These are phyloP conservation scores for Pythium angustatum DNA, from an alignment of 352 stramenopile species.

Conservation along the genomic window DNA sequence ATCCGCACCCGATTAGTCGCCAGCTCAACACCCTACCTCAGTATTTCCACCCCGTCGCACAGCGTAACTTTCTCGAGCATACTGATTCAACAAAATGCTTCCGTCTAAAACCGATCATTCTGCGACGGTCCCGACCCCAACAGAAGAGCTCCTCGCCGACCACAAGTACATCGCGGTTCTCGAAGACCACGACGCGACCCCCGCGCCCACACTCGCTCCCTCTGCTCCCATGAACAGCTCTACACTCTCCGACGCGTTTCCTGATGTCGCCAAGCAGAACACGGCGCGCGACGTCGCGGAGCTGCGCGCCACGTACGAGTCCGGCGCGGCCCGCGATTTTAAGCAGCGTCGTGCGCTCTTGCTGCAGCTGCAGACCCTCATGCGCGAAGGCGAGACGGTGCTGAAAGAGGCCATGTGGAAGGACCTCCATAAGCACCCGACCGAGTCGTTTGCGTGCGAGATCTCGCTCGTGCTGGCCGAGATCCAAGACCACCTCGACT, in stretches of 20 bases:
- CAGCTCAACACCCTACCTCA: background rate
- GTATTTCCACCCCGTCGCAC: background rate
- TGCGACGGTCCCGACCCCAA: background rate
- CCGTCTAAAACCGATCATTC: background rate
- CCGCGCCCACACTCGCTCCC: background rate
- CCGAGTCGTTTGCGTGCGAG: slow-evolving; percentile 65
- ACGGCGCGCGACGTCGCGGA: slow-evolving; percentile 45
- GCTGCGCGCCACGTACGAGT: slow-evolving; percentile 52
- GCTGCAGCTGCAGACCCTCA: slow-evolving; percentile 43
- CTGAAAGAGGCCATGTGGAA: slow-evolving; percentile 70
- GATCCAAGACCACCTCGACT: slow-evolving; percentile 77
- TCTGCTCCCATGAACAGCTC: slow-evolving; percentile 15
- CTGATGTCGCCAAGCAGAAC: slow-evolving; percentile 56
- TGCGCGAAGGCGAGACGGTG: slow-evolving; percentile 73
- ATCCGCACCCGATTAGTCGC: background rate
- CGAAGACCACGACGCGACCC: no score
- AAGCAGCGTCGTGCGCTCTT: slow-evolving; percentile 49
- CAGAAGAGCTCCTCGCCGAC: background rate
- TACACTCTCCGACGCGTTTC: slow-evolving; percentile 31
- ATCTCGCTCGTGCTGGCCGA: slow-evolving; percentile 53
- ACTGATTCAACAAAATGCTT: slow-evolving; percentile 2
- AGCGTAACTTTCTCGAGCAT: background rate
- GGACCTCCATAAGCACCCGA: slow-evolving; percentile 71
- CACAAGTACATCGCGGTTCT: slow-evolving; percentile 27
- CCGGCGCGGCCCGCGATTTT: slow-evolving; percentile 50